phyloP scores from a whole-genome alignment of 768 basidiomycete genomes.

The Russula sp. region DNA sequence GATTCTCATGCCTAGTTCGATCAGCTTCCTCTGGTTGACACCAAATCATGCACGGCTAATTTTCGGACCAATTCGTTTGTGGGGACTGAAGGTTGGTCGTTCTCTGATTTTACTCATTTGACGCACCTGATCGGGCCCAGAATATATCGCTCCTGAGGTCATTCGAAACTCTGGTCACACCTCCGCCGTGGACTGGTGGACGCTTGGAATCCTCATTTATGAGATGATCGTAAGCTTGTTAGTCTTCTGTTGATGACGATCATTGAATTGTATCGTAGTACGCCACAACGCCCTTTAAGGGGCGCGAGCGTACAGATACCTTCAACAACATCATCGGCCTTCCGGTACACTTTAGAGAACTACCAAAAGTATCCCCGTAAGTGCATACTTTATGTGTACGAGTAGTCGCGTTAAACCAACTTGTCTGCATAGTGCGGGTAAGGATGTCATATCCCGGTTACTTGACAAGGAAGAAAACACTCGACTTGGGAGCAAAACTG shows the following conservation, averaged over 20 bases:
- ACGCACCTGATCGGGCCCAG: conserved; percentile 36
- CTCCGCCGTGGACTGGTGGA: conserved; percentile 99
- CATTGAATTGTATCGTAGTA: conserved; percentile 46
- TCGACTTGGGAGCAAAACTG: conserved; percentile 84
- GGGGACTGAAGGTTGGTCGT: conserved; percentile 81
- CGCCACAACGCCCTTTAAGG: conserved; percentile 99
- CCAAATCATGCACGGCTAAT: conserved; percentile 93
- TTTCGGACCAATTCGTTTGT: conserved; percentile 99
- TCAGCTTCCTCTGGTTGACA: conserved; percentile 90
- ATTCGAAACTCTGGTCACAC: conserved; percentile 96
- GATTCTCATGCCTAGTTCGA: conserved; percentile 18
- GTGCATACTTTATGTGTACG: not conserved
- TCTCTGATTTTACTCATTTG: conserved; percentile 1
- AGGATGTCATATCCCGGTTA: conserved; percentile 79
- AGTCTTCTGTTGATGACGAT: not conserved
- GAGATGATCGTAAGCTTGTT: conserved; percentile 89
- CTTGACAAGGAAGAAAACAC: conserved; percentile 89
- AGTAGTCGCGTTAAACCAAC: not conserved
- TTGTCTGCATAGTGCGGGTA: conserved; percentile 56
- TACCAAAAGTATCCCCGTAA: conserved; percentile 56
- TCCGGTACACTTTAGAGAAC: conserved; percentile 81
- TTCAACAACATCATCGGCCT: conserved; percentile 91
- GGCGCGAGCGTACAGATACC: conserved; percentile 86
- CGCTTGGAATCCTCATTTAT: conserved; percentile 94
- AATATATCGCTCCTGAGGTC: conserved; percentile 99